A percentile compares a stretch with the other conserved stretches of the same genome.
Conservation (phyloP, 2,329 filamentous ascomycete species). For the Sporothrix pallida region DNA sequence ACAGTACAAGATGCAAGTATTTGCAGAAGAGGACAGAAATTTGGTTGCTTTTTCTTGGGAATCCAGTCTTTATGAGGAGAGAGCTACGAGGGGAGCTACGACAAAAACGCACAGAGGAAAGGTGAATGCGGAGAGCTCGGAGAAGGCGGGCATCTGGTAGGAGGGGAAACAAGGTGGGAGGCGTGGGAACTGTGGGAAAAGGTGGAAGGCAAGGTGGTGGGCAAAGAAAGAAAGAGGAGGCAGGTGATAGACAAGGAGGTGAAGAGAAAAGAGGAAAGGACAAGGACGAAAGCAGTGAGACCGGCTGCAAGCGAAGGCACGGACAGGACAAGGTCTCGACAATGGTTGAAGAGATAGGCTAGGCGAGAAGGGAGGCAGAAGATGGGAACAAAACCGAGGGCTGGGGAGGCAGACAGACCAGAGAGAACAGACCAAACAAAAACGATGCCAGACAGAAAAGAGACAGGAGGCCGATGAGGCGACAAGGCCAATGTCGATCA, state of each 20-base stretch:
- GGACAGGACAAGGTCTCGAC: not conserved
- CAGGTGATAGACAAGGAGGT: not conserved
- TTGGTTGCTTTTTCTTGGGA: conserved; percentile 18
- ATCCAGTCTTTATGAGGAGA: not conserved
- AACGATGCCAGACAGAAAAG: not conserved
- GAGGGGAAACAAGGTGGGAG: not conserved
- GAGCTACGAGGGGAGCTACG: too few relatives aligned
- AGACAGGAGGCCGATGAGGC: too few relatives aligned
- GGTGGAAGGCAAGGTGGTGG: not conserved
- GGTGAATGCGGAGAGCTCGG: too few relatives aligned
- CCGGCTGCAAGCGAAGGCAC: not conserved
- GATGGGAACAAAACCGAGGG: not conserved
- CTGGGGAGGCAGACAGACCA: not conserved
- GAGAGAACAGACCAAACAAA: not conserved
- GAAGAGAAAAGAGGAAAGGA: not conserved
- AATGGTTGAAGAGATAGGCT: not conserved
- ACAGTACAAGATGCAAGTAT: not conserved
- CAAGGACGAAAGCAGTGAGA: not conserved
- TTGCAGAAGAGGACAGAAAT: not conserved
- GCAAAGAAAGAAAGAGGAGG: not conserved
- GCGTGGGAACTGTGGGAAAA: not conserved
- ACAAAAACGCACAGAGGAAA: too few relatives aligned
- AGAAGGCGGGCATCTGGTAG: not conserved
- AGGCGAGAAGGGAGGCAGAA: not conserved
- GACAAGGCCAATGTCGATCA: not conserved